Percentiles rank a stretch among this genome's conserved stretches.
Conservation (phyloP, 371 early-diverging fungal genomes). For the Chytridium lagenaria region DNA sequence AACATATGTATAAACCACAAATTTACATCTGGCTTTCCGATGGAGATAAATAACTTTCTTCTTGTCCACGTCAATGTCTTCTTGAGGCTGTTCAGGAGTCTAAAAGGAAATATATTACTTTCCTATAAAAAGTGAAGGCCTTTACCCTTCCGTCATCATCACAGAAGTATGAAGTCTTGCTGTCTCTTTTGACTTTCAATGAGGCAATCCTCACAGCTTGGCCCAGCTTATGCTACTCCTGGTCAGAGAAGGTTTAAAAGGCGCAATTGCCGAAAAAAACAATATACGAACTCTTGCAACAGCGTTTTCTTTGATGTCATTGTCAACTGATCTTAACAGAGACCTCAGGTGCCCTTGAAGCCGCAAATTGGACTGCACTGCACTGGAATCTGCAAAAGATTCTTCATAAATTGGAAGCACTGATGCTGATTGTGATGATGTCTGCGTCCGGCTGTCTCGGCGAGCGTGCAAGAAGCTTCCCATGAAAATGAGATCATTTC, state of each 20-base stretch:
- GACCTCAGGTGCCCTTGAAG: background rate
- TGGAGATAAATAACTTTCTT: background rate
- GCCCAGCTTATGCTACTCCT: background rate
- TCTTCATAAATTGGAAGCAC: background rate
- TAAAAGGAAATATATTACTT: background rate
- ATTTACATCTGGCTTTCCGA: background rate
- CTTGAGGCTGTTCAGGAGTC: background rate
- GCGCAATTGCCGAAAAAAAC: background rate
- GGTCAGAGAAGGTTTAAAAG: too few species aligned
- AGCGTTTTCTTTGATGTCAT: background rate
- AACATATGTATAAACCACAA: background rate
- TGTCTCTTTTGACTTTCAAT: background rate
- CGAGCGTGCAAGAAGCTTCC: background rate
- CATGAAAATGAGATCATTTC: background rate
- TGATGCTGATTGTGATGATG: too few species aligned
- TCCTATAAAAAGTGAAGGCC: too few species aligned
- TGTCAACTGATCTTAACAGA: background rate
- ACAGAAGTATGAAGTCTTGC: constrained; percentile 18
- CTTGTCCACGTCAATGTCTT: background rate
- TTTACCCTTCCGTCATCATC: background rate
- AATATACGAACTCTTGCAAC: background rate
- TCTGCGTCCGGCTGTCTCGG: too few species aligned
- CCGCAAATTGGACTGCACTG: background rate
- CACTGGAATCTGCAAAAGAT: background rate
- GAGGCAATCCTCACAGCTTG: background rate